Evolutionary conservation across 345 rosid species (phyloP), one percentile per base, ranked within the genome.

Genomic region (Populus alba): DNA sequence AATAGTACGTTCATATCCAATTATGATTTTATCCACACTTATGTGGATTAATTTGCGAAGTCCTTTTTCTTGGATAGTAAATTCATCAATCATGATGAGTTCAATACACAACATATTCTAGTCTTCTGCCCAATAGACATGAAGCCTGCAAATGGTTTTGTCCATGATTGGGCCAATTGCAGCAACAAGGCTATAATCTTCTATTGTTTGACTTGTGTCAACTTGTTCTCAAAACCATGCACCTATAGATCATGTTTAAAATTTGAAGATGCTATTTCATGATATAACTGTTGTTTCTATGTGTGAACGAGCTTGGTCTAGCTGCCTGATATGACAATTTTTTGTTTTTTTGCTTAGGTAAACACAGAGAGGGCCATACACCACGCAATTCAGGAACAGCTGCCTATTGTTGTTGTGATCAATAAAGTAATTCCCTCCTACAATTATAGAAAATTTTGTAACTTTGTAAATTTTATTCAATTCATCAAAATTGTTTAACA

Each of bases 291-390:
- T 53, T 53, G 23, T 53, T 53, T 53, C 37, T 22, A 53, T 53
- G 2, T 74, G 61, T 51, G 23, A 70, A 38, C n/a, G 70, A 47
- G 33, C 67, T 9, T 80, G 73, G 2, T 53, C 10, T 49, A 35
- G 70, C 49, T 70, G 41, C 35, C 74, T 72, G 77, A 76, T 75
- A 29, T 53, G 38, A 41, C 66, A 31, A 62, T 37, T 72, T 38
- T 74, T 47, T 39, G 69, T 27, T 74, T 66, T 62, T 39, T 15
- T 80, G 66, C 71, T 78, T 82, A 94, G 99, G 99, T 88, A 18
- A 96, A 96, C 83, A 94, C 99, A 3, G 99, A 96, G 89, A 89
- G 99, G 85, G 97, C 98, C 79, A 96, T 96, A 71, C 95, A 97
- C 76, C 98, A 94, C 83, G 97, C 99, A 49, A 92, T 91, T 88